Percentiles rank a stretch among this genome's conserved stretches.
phyloP scores from a whole-genome alignment of 768 basidiomycete species.

The Tephrocybe rancida region DNA sequence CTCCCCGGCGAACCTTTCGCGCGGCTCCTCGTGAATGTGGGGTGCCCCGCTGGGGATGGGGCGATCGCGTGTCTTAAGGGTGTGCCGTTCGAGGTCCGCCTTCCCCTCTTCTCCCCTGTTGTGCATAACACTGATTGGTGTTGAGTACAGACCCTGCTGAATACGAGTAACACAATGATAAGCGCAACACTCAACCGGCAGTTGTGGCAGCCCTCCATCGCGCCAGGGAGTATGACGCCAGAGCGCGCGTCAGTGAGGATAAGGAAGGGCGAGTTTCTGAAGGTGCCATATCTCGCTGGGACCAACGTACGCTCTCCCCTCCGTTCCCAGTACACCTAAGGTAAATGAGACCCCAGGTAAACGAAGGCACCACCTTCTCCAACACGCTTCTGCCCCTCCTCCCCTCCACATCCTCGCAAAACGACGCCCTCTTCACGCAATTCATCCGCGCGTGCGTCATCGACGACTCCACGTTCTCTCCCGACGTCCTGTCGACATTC shows the following conservation, averaged over 20 bases:
- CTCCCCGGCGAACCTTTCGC: conserved; percentile 52
- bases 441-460: conserved; percentile 55
- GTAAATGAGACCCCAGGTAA: conserved; percentile 39
- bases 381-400: conserved; percentile 31
- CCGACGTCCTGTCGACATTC: conserved; percentile 40
- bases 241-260: conserved; percentile 48
- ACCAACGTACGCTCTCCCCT: conserved; percentile 45
- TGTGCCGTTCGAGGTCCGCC: conserved; percentile 45
- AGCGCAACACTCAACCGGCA: conserved; percentile 48
- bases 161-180: conserved; percentile 50
- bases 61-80: conserved; percentile 48
- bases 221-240: conserved; percentile 54
- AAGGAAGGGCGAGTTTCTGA: conserved; percentile 49
- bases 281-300: conserved; percentile 56
- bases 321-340: not conserved
- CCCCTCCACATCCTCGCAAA: conserved; percentile 31
- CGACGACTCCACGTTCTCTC: conserved; percentile 50
- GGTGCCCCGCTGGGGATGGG: conserved; percentile 38
- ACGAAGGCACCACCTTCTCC: conserved; percentile 55
- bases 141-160: conserved; percentile 45
- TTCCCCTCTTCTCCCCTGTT: too few relatives aligned
- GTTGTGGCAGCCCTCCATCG: conserved; percentile 59
- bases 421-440: conserved; percentile 44
- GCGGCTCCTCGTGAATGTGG: conserved; percentile 45
- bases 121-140: not conserved